These are phyloP conservation scores for Marsdenia floribunda DNA, from an alignment of 257 asterid genomes.

Conservation along the genomic window DNA sequence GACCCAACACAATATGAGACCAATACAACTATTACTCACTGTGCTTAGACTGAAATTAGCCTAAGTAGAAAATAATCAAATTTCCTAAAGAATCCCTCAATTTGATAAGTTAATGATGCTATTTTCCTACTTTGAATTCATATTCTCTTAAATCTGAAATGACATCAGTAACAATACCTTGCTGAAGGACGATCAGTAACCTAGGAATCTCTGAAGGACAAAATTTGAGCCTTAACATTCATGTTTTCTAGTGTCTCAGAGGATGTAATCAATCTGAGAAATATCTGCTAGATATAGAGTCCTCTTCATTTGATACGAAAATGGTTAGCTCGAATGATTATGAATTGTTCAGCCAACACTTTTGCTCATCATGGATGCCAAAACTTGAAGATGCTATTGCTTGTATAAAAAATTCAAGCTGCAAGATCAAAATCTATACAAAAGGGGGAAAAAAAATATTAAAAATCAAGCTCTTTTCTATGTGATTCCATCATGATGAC, in stretches of 20 bases:
- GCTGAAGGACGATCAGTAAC: neutral
- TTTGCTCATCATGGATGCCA: neutral
- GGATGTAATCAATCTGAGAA: too few relatives aligned
- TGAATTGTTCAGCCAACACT: conserved; percentile 1
- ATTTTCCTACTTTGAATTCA: neutral
- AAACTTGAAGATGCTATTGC: neutral
- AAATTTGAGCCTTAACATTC: neutral
- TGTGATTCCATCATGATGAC: neutral
- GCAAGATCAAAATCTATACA: too few relatives aligned
- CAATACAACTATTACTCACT: too few relatives aligned
- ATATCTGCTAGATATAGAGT: neutral
- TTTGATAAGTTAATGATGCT: neutral
- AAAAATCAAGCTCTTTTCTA: neutral
- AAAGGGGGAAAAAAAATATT: neutral
- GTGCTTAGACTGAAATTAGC: too few relatives aligned
- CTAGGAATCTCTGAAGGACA: neutral
- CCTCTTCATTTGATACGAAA: neutral
- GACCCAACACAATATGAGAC: too few relatives aligned
- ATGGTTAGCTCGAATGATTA: neutral
- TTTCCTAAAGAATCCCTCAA: neutral
- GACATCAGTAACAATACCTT: neutral
- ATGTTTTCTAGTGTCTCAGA: neutral
- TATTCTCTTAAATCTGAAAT: neutral
- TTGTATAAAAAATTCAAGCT: neutral
- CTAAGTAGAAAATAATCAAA: neutral